Percentiles rank a stretch among this genome's conserved stretches.
phyloP scores from a whole-genome alignment of 2,329 filamentous ascomycete species.

The Fusarium odoratissimum region DNA sequence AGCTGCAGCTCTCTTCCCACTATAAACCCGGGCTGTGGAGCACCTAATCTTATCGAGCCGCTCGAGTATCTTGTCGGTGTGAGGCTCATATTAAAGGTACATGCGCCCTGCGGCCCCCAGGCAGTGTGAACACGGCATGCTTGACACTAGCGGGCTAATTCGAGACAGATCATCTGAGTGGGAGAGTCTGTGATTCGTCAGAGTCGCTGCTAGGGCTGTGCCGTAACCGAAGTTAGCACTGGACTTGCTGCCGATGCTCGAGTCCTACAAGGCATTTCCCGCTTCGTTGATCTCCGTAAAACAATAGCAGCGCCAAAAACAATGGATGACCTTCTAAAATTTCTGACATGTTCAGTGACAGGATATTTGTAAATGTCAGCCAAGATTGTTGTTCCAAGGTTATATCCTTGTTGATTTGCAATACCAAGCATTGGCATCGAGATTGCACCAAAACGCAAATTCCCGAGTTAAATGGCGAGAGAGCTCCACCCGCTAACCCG shows the following conservation, averaged over 20 bases:
- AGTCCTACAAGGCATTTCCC: conserved; percentile 1
- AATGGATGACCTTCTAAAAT: neutral
- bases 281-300: neutral
- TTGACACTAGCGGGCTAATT: conserved; percentile 1
- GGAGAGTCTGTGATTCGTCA: neutral
- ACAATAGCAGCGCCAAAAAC: neutral
- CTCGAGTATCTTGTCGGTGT: neutral
- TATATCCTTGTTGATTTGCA: neutral
- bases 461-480: neutral
- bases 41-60: conserved; percentile 21
- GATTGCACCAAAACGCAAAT: neutral
- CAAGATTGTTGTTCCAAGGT: conserved; percentile 3
- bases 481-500: neutral
- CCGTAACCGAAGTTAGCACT: conserved; percentile 15
- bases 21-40: conserved; percentile 7
- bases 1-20: conserved; percentile 10
- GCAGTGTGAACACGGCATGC: neutral
- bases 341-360: neutral
- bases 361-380: neutral
- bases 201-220: conserved; percentile 15
- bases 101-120: conserved; percentile 18
- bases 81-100: neutral
- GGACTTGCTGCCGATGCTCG: neutral
- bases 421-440: conserved; percentile 3
- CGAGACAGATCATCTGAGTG: conserved; percentile 24